Base-by-base conservation (phyloP, 2,329 filamentous ascomycete genomes). In the Exophiala alcalophila region DNA sequence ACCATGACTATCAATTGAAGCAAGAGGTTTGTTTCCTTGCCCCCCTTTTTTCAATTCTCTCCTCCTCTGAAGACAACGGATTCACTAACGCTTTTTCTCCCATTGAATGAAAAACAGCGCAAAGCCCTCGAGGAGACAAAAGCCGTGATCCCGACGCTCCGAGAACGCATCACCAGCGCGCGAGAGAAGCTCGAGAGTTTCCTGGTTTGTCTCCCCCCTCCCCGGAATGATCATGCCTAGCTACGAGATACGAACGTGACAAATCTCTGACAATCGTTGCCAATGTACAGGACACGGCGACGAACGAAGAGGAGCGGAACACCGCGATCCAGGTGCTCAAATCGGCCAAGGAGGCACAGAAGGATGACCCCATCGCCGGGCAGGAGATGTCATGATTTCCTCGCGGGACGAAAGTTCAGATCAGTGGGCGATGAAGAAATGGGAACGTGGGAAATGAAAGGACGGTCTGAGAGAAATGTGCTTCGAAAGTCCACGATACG, bases 91-190 rank as follows among this genome's bases (percentile, higher is more conserved):
- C n/a, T n/a, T n/a, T n/a, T n/a, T n/a, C n/a, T n/a, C n/a, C n/a
- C n/a, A n/a, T n/a, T n/a, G n/a, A n/a, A n/a, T n/a, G n/a, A n/a
- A n/a, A n/a, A 28, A 46, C 58, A 95, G 89, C 77, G 78, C 68
- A 77, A 79, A 70, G 90, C 86, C 15, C 71, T 89, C n/a, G 81
- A 89, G 53, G 86, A 98, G 69, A 97, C 92, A 6, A 84, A 84
- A 62, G 84, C 81, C 42, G 80, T 97, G 19, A 84, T 97, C 57
- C 83, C 75, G 2, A 79, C 79, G 2, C 68, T 97, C 53, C 77
- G 77, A 57, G 64, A 78, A 59, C 83, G 86, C 59, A 88, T 96
- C 56, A 67, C 66, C 31, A 79, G 83, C 42, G 83, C 88, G 1
- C 70, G 90, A 27, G 71, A 76, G 44, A 86, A 82, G 60, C 72